These are phyloP conservation scores for Stephania cephalantha DNA, from an alignment of 164 flowering plant species.

Conservation along the genomic window DNA sequence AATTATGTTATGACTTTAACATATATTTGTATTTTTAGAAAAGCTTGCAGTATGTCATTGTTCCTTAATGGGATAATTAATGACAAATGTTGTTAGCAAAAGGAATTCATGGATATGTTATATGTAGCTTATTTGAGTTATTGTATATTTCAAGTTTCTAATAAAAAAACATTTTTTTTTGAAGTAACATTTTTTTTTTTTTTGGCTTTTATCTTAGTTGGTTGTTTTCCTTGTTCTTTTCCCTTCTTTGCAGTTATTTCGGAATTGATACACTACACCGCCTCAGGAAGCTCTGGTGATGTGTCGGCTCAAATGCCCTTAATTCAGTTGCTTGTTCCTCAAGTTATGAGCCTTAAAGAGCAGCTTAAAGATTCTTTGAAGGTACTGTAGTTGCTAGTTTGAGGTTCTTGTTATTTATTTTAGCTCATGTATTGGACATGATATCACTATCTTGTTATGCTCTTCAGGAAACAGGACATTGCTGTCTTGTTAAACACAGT, in stretches of 20 bases:
- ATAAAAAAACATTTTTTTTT: not conserved
- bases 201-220: not conserved
- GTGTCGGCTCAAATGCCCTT: slow-evolving; percentile 78
- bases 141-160: not conserved
- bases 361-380: slow-evolving; percentile 79
- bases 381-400: slow-evolving; percentile 37
- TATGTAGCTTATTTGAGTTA: too few species aligned
- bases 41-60: not conserved
- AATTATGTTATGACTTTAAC: too few species aligned
- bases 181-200: not conserved
- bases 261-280: slow-evolving; percentile 87
- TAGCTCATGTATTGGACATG: not conserved
- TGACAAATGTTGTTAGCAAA: not conserved
- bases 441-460: not conserved
- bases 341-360: slow-evolving; percentile 69
- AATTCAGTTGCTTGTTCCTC: slow-evolving; percentile 92
- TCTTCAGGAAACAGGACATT: not conserved
- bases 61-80: too few species aligned
- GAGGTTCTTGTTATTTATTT: not conserved
- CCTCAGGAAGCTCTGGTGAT: slow-evolving; percentile 50
- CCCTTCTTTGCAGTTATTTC: slow-evolving; percentile 62
- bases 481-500: not conserved
- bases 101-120: not conserved
- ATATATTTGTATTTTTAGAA: too few species aligned
- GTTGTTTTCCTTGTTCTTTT: slow-evolving; percentile 1